Evolutionary conservation across 345 rosid species (phyloP).

Genomic region (Aquilaria yunnanensis): DNA sequence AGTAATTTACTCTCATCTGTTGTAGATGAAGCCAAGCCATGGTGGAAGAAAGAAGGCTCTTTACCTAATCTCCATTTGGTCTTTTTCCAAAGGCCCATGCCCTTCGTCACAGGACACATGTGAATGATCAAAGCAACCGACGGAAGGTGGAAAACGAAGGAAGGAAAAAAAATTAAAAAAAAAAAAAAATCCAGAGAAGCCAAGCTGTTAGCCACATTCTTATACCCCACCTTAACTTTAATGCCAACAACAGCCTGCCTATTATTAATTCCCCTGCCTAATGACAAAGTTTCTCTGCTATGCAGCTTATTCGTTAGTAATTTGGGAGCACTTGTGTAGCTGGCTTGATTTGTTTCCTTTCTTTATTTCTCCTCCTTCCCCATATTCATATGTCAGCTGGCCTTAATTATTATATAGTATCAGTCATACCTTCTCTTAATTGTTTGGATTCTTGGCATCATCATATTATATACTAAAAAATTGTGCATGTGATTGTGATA

Average conservation of each 20-base stretch:
- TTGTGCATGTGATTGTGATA: conserved; percentile 7
- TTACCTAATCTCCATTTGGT: background rate
- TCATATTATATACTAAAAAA: too few relatives aligned
- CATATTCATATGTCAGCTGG: conserved; percentile 7
- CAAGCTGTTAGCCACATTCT: conserved; percentile 46
- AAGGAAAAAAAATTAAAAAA: too few relatives aligned
- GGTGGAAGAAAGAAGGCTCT: conserved; percentile 2
- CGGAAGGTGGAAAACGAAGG: background rate
- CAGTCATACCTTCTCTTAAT: background rate
- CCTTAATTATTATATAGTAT: conserved; percentile 1
- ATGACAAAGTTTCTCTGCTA: background rate
- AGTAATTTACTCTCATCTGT: background rate
- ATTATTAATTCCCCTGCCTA: conserved; percentile 19
- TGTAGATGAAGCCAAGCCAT: background rate
- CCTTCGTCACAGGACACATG: conserved; percentile 10
- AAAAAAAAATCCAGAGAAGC: conserved; percentile 5
- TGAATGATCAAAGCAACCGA: background rate
- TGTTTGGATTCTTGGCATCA: background rate
- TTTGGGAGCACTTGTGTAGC: conserved; percentile 8
- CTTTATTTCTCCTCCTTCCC: background rate
- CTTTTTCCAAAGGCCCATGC: background rate
- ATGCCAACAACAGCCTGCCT: conserved; percentile 23
- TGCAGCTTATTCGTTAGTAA: background rate
- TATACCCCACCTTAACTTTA: conserved; percentile 24
- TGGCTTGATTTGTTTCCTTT: conserved; percentile 21